A percentile compares a stretch with the other conserved stretches of the same genome.
These are phyloP conservation scores for Nemania abortiva DNA, from an alignment of 2,329 filamentous ascomycete genomes.

Conservation along the genomic window DNA sequence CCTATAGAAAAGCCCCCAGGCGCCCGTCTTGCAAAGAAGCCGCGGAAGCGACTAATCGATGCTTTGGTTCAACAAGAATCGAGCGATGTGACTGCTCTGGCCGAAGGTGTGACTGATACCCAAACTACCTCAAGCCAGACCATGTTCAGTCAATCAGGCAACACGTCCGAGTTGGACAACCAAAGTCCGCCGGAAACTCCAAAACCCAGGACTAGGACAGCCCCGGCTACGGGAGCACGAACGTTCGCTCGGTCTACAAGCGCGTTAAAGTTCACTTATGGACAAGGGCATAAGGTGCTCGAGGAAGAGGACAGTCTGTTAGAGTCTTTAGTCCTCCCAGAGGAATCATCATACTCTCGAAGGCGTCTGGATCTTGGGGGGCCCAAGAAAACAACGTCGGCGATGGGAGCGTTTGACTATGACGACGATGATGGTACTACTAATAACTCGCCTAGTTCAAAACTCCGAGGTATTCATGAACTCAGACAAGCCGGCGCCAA, in stretches of 20 bases:
- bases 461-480: conserved; percentile 74
- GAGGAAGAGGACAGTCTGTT: conserved; percentile 51
- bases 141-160: conserved; percentile 41
- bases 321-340: conserved; percentile 47
- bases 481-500: conserved; percentile 74
- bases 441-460: conserved; percentile 58
- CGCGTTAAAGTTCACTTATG: conserved; percentile 51
- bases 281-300: conserved; percentile 48
- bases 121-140: conserved; percentile 40
- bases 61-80: conserved; percentile 47
- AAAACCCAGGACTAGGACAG: conserved; percentile 39
- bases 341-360: conserved; percentile 42
- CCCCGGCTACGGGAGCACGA: conserved; percentile 40
- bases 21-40: conserved; percentile 39
- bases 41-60: conserved; percentile 50
- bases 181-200: conserved; percentile 45
- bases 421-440: conserved; percentile 60
- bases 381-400: conserved; percentile 43
- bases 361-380: conserved; percentile 50
- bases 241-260: conserved; percentile 50
- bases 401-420: conserved; percentile 50
- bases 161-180: conserved; percentile 42
- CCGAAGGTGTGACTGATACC: conserved; percentile 37
- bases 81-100: conserved; percentile 38
- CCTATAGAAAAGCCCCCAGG: conserved; percentile 23